Evolutionary conservation across 352 stramenopile genomes (phyloP), one percentile per base, ranked within the genome.

Genomic region (Globisporangium orthogonon): DNA sequence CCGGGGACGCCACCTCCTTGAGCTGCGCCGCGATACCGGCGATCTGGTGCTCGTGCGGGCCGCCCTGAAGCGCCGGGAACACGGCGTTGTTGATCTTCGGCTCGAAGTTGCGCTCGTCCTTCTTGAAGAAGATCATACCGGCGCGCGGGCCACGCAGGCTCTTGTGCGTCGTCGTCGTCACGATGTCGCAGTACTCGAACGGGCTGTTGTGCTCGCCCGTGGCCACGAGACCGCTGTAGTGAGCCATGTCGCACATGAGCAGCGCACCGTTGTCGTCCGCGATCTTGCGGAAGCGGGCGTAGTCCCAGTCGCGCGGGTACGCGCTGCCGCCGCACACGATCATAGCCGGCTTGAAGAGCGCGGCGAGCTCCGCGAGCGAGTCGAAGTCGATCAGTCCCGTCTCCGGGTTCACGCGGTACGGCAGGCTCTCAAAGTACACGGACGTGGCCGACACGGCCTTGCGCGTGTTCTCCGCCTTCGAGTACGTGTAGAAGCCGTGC

Each of bases 131-230:
- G 76, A 99, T 99, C 88, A 99, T 98, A 61, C 96, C 97, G 29
- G 95, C 95, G 55, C 97, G 87, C 15, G 97, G 97, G 23, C 97
- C 97, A 65, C 97, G 89, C 52, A 99, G 87, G 33, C 83, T 97
- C 86, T 99, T 99, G 89, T 99, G 97, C 13, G 97, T 99, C 37
- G 97, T 99, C 53, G 96, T 99, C 23, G 97, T 99, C 5, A 99
- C 97, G 23, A 99, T 83, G 80, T 99, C 97, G 58, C 95, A 98
- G 78, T 97, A 97, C 45, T 98, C 83, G 71, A 99, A 99, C 13
- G 97, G 97, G 73, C 75, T 97, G 10, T 70, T 71, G 65, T 95
- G 94, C 68, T 98, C 95, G 45, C 85, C 67, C n/a, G 96, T 98
- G 29, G 88, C 97, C 2, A 99, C 96, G 18, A 99, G 83, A 50